Conservation (phyloP, 371 early-diverging fungal genomes). For the Rhizopus delemar region DNA sequence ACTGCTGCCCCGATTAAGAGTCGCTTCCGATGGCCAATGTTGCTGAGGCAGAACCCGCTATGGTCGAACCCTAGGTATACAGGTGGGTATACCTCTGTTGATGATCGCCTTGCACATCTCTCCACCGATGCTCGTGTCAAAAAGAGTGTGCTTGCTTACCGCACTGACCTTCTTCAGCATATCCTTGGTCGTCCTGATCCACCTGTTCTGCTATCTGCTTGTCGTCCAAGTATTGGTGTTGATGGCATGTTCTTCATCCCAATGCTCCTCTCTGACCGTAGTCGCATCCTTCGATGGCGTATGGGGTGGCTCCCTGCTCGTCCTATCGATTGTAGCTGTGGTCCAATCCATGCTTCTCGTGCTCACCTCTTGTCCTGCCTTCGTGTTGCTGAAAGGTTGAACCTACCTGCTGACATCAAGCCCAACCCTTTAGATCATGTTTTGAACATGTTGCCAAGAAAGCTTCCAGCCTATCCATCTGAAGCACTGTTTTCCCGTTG, state of each 20-base stretch:
- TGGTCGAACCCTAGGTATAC: not conserved
- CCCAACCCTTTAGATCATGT: not conserved
- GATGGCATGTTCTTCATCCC: conserved; percentile 3
- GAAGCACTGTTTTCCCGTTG: not conserved
- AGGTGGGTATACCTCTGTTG: not conserved
- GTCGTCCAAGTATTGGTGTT: not conserved
- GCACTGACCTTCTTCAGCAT: not conserved
- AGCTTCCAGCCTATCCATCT: not conserved
- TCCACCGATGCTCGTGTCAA: not conserved
- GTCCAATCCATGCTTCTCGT: conserved; percentile 6
- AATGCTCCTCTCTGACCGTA: conserved; percentile 1
- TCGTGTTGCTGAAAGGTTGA: not conserved
- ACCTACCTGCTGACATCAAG: not conserved
- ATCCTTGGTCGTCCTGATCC: no score
- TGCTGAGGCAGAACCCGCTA: not conserved
- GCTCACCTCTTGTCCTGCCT: not conserved
- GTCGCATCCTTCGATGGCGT: conserved; percentile 18
- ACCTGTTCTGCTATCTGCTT: not conserved
- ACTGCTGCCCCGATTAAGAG: not conserved
- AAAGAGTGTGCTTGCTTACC: not conserved
- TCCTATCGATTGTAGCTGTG: conserved; percentile 7
- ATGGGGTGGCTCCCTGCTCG: conserved; percentile 19
- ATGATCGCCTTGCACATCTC: not conserved
- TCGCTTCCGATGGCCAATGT: not conserved
- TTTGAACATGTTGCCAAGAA: not conserved